Evolutionary conservation across 805 yeast genomes (phyloP), one percentile per base, ranked within the genome.

Genomic region (Metschnikowia aberdeeniae): DNA sequence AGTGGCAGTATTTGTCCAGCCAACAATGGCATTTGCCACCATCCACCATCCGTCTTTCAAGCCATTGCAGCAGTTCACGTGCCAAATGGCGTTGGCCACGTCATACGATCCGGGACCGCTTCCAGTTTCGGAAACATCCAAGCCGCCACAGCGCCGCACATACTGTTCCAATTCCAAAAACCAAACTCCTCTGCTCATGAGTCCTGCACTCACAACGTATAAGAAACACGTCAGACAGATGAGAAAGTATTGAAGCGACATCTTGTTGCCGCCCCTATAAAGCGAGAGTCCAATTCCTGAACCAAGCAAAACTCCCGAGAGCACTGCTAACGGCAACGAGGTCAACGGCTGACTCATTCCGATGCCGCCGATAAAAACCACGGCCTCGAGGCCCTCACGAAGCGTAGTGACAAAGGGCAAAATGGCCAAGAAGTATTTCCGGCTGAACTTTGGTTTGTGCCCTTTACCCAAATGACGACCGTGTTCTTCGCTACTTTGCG

Each of bases 301-400:
- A 4, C 75, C 75, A 8, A 68, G 35, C 3, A 53, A 36, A 6
- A 66, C 46, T 2, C 70, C 72, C 1, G 55, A 43, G 3, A 62
- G 36, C 2, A 62, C 60, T 1, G 71, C 61, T 34, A 60, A 54
- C 5, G 67, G 55, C 22, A 53, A 37, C 22, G 55, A 53, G 10
- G 43, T 34, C 9, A 42, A 45, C 1, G 57, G 51, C 45, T 51
- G 56, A 26, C 54, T 43, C 50, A 54, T 46, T 4, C 58, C 59
- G 12, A 70, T 64, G 4, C 72, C 62, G 24, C 61, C 57, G 2
- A 61, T 36, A 7, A 68, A 58, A 12, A 42, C 95, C 48, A 90
- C 90, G 35, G 96, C 96, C 76, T 90, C 97, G 40, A 61, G 50
- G 10, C 65, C 65, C 36, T 61, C 65, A 22, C 65, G 52, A 14